These are phyloP conservation scores for Davidsoniella virescens DNA, from an alignment of 2,329 filamentous ascomycete species.

Conservation along the genomic window DNA sequence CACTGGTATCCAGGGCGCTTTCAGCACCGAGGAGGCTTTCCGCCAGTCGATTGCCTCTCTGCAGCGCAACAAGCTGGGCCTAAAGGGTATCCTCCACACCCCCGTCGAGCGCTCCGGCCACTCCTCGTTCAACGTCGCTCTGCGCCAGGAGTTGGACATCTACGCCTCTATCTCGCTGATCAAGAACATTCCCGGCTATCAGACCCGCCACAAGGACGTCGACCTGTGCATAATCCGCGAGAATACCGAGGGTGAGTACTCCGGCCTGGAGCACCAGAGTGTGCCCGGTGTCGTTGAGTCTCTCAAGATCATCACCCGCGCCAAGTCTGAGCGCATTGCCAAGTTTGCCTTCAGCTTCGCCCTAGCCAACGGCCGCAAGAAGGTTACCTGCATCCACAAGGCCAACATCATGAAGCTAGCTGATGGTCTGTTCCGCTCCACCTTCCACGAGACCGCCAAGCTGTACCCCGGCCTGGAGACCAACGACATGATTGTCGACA, in stretches of 20 bases:
- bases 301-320: constrained; percentile 98
- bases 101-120: constrained; percentile 93
- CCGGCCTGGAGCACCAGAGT: constrained; percentile 94
- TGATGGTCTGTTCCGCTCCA: constrained; percentile 96
- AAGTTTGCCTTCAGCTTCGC: constrained; percentile 98
- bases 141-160: constrained; percentile 98
- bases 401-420: constrained; percentile 99
- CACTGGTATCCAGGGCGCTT: constrained; percentile 65
- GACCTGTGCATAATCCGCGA: constrained; percentile 99
- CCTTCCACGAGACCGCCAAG: constrained; percentile 83
- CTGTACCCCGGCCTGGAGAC: constrained; percentile 91
- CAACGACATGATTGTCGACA: constrained; percentile 99
- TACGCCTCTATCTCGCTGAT: constrained; percentile 95
- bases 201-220: constrained; percentile 92
- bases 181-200: constrained; percentile 98
- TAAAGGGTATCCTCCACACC: constrained; percentile 98
- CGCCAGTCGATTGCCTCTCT: constrained; percentile 88
- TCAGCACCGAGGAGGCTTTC: constrained; percentile 83
- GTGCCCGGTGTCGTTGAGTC: constrained; percentile 94
- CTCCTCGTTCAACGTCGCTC: constrained; percentile 98
- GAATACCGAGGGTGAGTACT: constrained; percentile 99
- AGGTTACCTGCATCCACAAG: constrained; percentile 99
- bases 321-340: constrained; percentile 97
- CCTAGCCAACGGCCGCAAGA: constrained; percentile 95
- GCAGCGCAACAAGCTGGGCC: constrained; percentile 94